Conservation (phyloP, 2,329 filamentous ascomycete species). For the Penicillium digitatum region DNA sequence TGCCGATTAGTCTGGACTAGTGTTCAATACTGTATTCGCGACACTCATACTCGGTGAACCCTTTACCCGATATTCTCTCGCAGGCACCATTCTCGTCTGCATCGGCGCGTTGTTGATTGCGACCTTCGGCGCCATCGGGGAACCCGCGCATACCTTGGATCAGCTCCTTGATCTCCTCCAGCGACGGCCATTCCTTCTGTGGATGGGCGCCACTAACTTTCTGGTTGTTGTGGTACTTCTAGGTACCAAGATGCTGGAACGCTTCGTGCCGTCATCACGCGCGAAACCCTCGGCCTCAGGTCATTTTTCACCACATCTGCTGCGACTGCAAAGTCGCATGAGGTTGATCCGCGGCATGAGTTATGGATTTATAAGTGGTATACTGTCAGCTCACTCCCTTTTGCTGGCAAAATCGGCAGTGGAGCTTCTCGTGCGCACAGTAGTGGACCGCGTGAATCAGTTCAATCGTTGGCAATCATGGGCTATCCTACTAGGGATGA, state of each 20-base stretch:
- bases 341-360: slow-evolving; percentile 76
- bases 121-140: slow-evolving; percentile 87
- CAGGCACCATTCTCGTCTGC: slow-evolving; percentile 84
- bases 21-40: slow-evolving; percentile 98
- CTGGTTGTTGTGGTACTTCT: slow-evolving; percentile 67
- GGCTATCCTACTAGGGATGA: slow-evolving; percentile 77
- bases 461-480: slow-evolving; percentile 95
- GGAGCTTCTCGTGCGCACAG: slow-evolving; percentile 82
- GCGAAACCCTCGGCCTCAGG: slow-evolving; percentile 44
- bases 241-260: slow-evolving; percentile 48
- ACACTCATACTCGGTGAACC: slow-evolving; percentile 88
- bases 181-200: slow-evolving; percentile 72
- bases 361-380: slow-evolving; percentile 86
- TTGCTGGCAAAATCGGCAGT: slow-evolving; percentile 95
- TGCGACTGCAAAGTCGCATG: slow-evolving; percentile 56
- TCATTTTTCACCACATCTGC: slow-evolving; percentile 37
- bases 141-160: slow-evolving; percentile 80
- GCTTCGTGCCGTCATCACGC: slow-evolving; percentile 32
- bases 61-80: slow-evolving; percentile 88
- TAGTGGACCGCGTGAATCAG: slow-evolving; percentile 82
- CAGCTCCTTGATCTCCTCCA: slow-evolving; percentile 75
- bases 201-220: slow-evolving; percentile 78
- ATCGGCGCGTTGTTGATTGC: slow-evolving; percentile 86
- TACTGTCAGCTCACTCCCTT: slow-evolving; percentile 87
- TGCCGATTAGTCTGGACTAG: slow-evolving; percentile 66